phyloP scores from a whole-genome alignment of 2,329 filamentous ascomycete species.

The Ambrosiella xylebori region DNA sequence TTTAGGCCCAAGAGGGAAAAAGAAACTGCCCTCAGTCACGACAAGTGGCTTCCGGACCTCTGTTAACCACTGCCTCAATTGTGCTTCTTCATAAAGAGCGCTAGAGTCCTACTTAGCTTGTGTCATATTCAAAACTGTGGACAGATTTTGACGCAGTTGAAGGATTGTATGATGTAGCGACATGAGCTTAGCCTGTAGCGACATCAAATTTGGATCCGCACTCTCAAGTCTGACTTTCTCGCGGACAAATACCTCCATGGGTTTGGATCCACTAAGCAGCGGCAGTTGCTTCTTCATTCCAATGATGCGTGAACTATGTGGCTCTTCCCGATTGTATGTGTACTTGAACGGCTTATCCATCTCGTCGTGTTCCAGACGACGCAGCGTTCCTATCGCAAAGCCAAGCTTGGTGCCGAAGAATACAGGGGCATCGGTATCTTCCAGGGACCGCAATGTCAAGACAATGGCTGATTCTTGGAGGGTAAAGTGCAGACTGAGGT shows the following conservation, averaged over 20 bases:
- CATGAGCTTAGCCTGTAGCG: slow-evolving; percentile 64
- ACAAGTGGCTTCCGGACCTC: too few relatives aligned
- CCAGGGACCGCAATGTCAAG: slow-evolving; percentile 51
- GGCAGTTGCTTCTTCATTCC: background rate
- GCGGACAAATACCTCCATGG: slow-evolving; percentile 57
- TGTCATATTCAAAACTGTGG: slow-evolving; percentile 56
- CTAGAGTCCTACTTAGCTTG: slow-evolving; percentile 17
- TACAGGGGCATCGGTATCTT: slow-evolving; percentile 44
- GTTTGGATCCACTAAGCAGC: slow-evolving; percentile 15
- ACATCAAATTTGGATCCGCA: slow-evolving; percentile 73
- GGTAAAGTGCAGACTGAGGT: slow-evolving; percentile 57
- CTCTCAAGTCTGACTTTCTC: slow-evolving; percentile 84
- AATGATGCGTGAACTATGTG: background rate
- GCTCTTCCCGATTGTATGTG: slow-evolving; percentile 18
- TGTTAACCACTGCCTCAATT: too few relatives aligned
- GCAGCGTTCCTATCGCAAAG: slow-evolving; percentile 47
- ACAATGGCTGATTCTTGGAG: slow-evolving; percentile 55
- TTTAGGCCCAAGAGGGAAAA: too few relatives aligned
- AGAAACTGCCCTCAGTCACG: too few relatives aligned
- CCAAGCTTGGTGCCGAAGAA: slow-evolving; percentile 50
- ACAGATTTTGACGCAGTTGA: slow-evolving; percentile 53
- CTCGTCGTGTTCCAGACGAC: slow-evolving; percentile 60
- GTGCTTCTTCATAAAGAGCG: background rate
- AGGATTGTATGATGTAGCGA: slow-evolving; percentile 59
- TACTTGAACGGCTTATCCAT: slow-evolving; percentile 59